Base-by-base conservation (phyloP, 2,329 filamentous ascomycete species). In the Cercospora zeina region DNA sequence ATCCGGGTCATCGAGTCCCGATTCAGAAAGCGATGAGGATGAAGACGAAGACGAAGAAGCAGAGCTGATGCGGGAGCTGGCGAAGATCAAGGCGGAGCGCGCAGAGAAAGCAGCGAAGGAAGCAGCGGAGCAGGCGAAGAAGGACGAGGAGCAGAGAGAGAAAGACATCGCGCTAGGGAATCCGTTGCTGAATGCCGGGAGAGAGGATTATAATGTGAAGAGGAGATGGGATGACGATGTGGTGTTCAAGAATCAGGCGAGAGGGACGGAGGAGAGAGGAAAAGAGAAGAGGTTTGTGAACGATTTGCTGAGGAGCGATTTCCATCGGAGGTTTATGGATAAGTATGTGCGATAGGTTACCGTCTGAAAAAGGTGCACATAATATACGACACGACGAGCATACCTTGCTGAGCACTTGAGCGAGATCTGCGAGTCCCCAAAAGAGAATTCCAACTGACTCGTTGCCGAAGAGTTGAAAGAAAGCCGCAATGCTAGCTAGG, bases 171-270 rank as follows among this genome's bases (percentile, higher is more conserved):
- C 95, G 36, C 81, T 90, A 45, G 95, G 95, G 6, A 99, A 99
- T 75, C 95, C 95, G 39, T 79, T 99, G 56, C 83, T 99, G 61
- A 97, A 97, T 70, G 74, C 83, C 0, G 61, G 56, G n/a, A 90
- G 90, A 75, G 66, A 70, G 51, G 92, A 96, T 70, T 97, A 96
- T 75, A 92, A 88, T 62, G 88, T 97, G 72, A 97, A 96, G 83
- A 82, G 91, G 69, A 80, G 93, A 70, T 99, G 95, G 95, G 95
- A 99, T 70, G 95, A 99, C 71, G 95, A 99, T 75, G 95, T 99
- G 11, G 93, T 99, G 2, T 99, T 99, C 80, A 97, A 96, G 81
- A 99, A 99, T 77, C 95, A 99, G 79, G 95, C 93, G 34, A 85
- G 95, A 62, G 95, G 93, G 8, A 96, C 93, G 0, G 93, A 97